A percentile compares a stretch with the other conserved stretches of the same genome.
These are phyloP conservation scores for Adenanthera pavonina DNA, from an alignment of 306 rosid species.

Conservation along the genomic window DNA sequence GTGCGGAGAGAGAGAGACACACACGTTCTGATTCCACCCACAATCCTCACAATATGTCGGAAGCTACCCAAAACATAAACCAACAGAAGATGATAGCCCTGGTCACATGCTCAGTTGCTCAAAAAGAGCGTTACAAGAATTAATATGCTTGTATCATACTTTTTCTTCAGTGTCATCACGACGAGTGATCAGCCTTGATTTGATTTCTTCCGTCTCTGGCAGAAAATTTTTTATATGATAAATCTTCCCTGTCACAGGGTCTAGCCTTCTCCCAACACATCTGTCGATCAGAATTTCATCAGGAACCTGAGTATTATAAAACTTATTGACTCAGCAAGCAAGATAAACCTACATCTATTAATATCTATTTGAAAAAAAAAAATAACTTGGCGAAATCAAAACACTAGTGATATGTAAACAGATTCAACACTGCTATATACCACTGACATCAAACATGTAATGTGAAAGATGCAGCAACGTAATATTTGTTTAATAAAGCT, in stretches of 20 bases:
- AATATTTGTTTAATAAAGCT: neutral
- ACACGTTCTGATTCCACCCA: neutral
- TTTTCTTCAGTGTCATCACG: conserved; percentile 90
- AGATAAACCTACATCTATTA: conserved; percentile 21
- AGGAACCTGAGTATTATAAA: conserved; percentile 92
- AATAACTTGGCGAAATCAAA: conserved; percentile 20
- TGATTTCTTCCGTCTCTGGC: conserved; percentile 76
- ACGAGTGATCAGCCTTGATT: conserved; percentile 73
- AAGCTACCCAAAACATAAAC: neutral
- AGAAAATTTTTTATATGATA: conserved; percentile 78
- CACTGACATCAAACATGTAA: conserved; percentile 3
- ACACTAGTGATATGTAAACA: conserved; percentile 15
- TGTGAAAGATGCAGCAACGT: conserved; percentile 2
- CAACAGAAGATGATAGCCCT: conserved; percentile 9
- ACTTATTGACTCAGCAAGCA: conserved; percentile 45
- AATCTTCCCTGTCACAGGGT: conserved; percentile 84
- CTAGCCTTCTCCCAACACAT: conserved; percentile 93
- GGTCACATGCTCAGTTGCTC: conserved; percentile 9
- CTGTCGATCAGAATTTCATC: conserved; percentile 98
- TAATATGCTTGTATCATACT: conserved; percentile 46
- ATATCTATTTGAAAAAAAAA: conserved; percentile 1
- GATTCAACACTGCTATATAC: conserved; percentile 23
- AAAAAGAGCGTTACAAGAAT: conserved; percentile 4
- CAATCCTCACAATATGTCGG: neutral
- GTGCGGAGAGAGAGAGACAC: neutral